Base-by-base conservation (phyloP, 768 basidiomycete genomes). In the Lentinula boryana region DNA sequence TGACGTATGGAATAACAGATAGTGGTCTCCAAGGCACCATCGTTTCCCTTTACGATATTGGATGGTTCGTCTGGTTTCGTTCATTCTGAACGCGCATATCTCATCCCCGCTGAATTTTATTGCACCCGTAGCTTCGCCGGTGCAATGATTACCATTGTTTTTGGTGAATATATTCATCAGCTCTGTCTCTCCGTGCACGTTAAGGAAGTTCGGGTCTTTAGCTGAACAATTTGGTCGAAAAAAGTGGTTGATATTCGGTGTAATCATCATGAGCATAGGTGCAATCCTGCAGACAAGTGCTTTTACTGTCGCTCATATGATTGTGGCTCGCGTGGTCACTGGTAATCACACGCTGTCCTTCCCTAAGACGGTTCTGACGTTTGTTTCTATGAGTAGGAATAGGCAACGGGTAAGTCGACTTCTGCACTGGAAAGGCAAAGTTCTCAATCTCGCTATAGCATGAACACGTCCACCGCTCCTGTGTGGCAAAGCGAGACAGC, bases 401-500 rank as follows among this genome's bases (percentile, higher is more conserved):
- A 21, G 78, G 80, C 49, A 81, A 81, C 64, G 79, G 80, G 78
- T 76, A 59, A 60, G 66, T 31, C 18, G 13, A n/a, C 40, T 46
- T 43, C 13, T 40, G 10, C 13, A 18, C 4, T 8, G 36, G 12
- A 36, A 58, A 60, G 60, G 46, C 21, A 21, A 7, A 46, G 8
- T 6, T 44, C 13, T 43, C 2, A 7, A 31, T 1, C 41, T 50
- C 35, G 9, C 0, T 9, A 5, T 50, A 79, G 78, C 0, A 72
- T 80, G 51, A 79, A 82, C 60, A 81, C 81, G 0, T 74, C 81
- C 2, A 81, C 78, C 12, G 76, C 80, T 1, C 81, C 81, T 7
- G 76, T 81, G 7, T 82, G 80, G 79, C 78, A 81, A 63, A 79
- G 79, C 65, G 81, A 82, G 63, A 80, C 78, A 0, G 79, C 78